Evolutionary conservation across 257 asterid genomes (phyloP), one percentile per base, ranked within the genome.

Genomic region (Lithospermum erythrorhizon): DNA sequence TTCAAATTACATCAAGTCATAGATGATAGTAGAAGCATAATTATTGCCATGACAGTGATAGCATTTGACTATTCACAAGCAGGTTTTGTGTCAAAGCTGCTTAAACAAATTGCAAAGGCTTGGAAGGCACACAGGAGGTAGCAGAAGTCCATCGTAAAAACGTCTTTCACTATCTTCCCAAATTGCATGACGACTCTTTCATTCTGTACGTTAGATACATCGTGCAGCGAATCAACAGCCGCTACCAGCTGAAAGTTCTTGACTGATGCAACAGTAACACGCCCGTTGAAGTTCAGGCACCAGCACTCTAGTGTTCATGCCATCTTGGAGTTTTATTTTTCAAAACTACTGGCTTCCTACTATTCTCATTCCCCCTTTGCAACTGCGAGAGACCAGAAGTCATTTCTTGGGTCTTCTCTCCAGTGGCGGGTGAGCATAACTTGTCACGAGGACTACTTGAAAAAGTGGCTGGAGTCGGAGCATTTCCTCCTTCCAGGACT

Each of bases 241-340:
- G 86, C 84, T 52, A 78, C 86, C 19, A 85, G 84, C 79, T 85
- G 90, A 73, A 85, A 85, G 69, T 85, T 85, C 79, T 85, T 85
- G 51, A 85, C 94, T 21, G 94, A 85, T 6, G 94, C 90, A 37
- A 85, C 90, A 0, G 90, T 85, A 16, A 82, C 94, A 10, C 89
- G 82, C 56, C 89, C 90, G 67, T 82, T 72, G 47, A 84, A 85
- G 75, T 85, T 85, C 61, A 85, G 63, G 69, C 89, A 85, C 89
- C 94, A 82, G 61, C 94, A 80, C 53, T 85, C 89, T 60, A 85
- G 71, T 65, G 87, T 62, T 84, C 87, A 27, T 84, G 87, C 94
- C 94, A 84, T 64, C 89, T 78, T 3, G 94, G 90, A 56, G 77
- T 61, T 58, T 80, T 85, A 72, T 81, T 82, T 74, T 68, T 78